Evolutionary conservation across 2,329 filamentous ascomycete species (phyloP).

Genomic region (Penicillium brasilianum): DNA sequence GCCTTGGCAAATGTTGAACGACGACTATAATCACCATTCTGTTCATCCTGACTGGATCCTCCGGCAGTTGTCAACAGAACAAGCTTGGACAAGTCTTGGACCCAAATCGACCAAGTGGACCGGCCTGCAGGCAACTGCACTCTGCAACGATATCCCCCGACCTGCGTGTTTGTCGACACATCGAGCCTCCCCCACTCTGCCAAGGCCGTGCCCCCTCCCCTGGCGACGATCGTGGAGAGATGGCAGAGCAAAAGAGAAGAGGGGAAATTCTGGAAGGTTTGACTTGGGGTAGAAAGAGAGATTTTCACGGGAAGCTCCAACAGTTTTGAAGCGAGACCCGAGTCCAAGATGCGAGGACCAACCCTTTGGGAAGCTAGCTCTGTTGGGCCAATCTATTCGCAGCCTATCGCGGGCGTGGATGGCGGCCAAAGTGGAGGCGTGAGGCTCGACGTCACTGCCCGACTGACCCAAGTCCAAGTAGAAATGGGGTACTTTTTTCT

Average conservation of each 20-base stretch:
- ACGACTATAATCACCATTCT: neutral
- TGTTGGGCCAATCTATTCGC: neutral
- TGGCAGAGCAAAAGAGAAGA: constrained; percentile 6
- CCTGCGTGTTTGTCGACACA: constrained; percentile 4
- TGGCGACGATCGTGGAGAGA: constrained; percentile 20
- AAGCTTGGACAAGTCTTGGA: constrained; percentile 2
- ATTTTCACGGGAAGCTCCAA: neutral
- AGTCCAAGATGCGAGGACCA: neutral
- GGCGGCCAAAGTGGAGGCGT: neutral
- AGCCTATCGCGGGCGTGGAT: neutral
- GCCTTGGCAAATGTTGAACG: neutral
- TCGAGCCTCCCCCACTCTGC: constrained; percentile 19
- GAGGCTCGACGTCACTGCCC: constrained; percentile 25
- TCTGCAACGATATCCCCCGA: constrained; percentile 6
- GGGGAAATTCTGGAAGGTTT: neutral
- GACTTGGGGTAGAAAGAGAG: neutral
- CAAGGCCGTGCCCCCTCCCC: constrained; percentile 33
- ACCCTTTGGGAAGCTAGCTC: neutral
- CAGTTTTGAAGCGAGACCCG: neutral
- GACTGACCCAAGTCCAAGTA: neutral
- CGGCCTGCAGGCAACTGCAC: constrained; percentile 9
- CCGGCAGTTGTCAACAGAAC: neutral
- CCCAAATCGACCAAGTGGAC: neutral
- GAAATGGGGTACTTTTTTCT: neutral
- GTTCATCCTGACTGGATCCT: neutral